phyloP scores from a whole-genome alignment of 306 rosid genomes.

The Quercus mongolica region DNA sequence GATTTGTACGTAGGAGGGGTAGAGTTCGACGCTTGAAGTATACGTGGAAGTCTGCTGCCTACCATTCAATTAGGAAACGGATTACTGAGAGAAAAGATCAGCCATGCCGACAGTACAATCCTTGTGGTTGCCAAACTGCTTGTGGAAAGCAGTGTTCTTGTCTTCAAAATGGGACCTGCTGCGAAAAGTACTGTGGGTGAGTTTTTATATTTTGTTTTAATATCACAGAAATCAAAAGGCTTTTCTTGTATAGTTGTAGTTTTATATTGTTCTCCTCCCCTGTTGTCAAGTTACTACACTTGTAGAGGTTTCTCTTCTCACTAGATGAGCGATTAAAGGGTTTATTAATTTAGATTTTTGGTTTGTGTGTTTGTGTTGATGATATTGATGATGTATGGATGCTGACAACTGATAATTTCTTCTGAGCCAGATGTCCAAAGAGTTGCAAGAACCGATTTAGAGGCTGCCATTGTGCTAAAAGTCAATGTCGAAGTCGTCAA shows the following conservation, averaged over 20 bases:
- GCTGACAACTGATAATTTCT: slow-evolving; percentile 7
- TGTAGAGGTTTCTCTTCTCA: slow-evolving; percentile 7
- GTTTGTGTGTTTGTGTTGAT: neutral
- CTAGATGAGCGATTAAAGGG: slow-evolving; percentile 6
- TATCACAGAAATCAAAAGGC: neutral
- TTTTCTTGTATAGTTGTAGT: neutral
- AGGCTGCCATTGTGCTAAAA: slow-evolving; percentile 98
- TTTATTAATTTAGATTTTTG: slow-evolving; percentile 19
- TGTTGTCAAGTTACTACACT: neutral
- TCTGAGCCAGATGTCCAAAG: slow-evolving; percentile 70
- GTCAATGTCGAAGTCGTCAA: slow-evolving; percentile 97
- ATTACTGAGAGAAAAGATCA: slow-evolving; percentile 96
- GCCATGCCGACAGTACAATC: slow-evolving; percentile 98
- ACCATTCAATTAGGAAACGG: slow-evolving; percentile 93
- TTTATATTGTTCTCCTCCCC: neutral
- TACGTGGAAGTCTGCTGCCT: slow-evolving; percentile 98
- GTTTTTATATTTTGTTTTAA: slow-evolving; percentile 20
- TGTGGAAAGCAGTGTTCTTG: slow-evolving; percentile 97
- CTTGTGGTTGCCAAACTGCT: slow-evolving; percentile 90
- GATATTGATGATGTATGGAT: neutral
- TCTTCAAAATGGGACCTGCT: slow-evolving; percentile 94
- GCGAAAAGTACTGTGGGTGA: slow-evolving; percentile 99
- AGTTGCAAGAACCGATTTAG: slow-evolving; percentile 91
- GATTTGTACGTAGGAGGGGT: slow-evolving; percentile 90
- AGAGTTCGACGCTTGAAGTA: slow-evolving; percentile 97